Base-by-base conservation (phyloP, 306 rosid species). In the Vigna radiata region DNA sequence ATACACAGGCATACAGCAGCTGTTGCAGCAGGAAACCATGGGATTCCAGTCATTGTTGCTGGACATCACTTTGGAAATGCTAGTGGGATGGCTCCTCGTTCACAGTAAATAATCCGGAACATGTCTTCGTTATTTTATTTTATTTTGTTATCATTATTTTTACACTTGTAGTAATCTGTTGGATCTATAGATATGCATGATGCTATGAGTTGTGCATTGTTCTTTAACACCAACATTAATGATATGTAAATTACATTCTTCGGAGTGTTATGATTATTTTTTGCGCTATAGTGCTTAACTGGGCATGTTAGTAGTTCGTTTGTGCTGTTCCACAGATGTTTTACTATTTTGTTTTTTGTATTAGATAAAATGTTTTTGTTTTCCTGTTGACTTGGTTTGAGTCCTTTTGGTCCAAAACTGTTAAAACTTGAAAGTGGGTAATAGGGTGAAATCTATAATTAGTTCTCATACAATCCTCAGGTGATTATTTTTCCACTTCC, bases 61-160 rank as follows among this genome's bases (percentile, higher is more conserved):
- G 99, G 96, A 66, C 96, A 96, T 87, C 84, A 78, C 86, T 96
- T 91, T 65, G 99, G 99, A 76, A 89, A 92, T 83, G 99, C 99
- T 53, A 96, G 99, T 77, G 99, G 99, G 85, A 96, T 96, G 99
- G 98, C 99, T 92, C 98, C 99, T 73, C 99, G 85, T 70, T 78
- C 99, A 75, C 99, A 96, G 99, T 96, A 96, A 90, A 23, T 77
- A 82, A 55, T 85, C 89, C 80, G 56, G 64, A 85, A 54, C 82
- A 6, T 56, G 17, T 63, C 49, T 31, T 27, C 18, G 65, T 74
- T 60, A 31, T 54, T 63, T 72, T 52, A 44, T 9, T 79, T 41
- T 36, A 16, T 48, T 62, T 50, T 68, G 68, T 72, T 54, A 8
- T 68, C 61, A 13, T 81, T 77, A 41, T 53, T 82, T 39, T 71